These are phyloP conservation scores for Tetrahymena malaccensis DNA, from an alignment of 73 alveolate species.

Conservation along the genomic window DNA sequence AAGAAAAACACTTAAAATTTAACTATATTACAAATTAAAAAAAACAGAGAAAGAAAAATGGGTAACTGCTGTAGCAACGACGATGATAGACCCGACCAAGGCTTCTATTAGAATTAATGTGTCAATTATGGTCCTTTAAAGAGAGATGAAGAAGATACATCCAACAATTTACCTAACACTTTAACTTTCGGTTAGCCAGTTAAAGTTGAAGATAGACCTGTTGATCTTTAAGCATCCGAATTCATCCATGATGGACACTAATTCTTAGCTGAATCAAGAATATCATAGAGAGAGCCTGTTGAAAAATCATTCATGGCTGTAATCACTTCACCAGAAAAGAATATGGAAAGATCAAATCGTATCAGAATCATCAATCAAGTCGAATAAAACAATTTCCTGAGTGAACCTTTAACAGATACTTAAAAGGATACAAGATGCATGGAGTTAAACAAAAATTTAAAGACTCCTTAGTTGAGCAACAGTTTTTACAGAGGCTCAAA, in stretches of 20 bases:
- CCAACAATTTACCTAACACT: neutral
- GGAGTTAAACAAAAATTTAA: neutral
- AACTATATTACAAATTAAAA: neutral
- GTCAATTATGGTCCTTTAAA: neutral
- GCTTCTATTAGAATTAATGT: neutral
- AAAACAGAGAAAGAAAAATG: neutral
- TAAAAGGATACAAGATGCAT: neutral
- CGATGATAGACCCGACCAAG: neutral
- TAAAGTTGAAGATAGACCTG: neutral
- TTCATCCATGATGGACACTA: neutral
- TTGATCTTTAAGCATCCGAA: neutral
- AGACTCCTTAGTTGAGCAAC: neutral
- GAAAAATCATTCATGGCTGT: neutral
- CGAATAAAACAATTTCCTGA: neutral
- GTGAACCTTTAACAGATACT: neutral
- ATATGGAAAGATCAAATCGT: neutral
- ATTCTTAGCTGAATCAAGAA: neutral
- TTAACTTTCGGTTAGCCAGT: neutral
- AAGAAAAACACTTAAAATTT: neutral
- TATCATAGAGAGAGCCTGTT: neutral
- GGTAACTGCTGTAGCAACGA: neutral
- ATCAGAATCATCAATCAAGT: neutral
- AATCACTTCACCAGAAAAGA: neutral
- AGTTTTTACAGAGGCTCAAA: neutral
- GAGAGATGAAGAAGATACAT: neutral